Base-by-base conservation (phyloP, 306 rosid genomes). In the Cucurbita maxima region DNA sequence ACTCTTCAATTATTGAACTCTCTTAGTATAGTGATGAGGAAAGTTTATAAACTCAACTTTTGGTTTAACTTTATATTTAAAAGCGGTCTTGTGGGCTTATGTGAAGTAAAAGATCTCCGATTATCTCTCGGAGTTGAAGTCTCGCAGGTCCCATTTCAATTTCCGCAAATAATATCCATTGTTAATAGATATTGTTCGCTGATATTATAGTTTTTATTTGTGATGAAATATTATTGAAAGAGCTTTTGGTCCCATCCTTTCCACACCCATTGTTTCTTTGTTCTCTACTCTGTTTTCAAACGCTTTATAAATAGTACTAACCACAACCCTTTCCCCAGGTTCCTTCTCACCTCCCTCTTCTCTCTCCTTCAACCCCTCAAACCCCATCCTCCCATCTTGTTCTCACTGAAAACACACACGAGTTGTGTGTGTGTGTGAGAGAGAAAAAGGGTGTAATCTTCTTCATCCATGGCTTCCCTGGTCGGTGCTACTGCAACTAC, bases 251-350 rank as follows among this genome's bases (percentile, higher is more conserved):
- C 60, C 74, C 84, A 25, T 50, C 75, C 34, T 30, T 30, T 14
- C 34, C 40, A 48, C 59, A 34, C 16, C 59, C 45, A 62, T 50
- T 20, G 30, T 5, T 38, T 43, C 57, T 47, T 6, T 47, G 3
- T 12, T 53, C 25, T 56, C 7, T 45, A 36, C 40, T 11, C 40
- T 72, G 53, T 72, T 79, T 59, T 55, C 60, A 79, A 54, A 64
- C 77, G 76, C 86, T 79, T 71, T 90, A 87, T 92, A 90, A 86
- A 90, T 88, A 83, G 74, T 44, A 51, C 76, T 44, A 51, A 15
- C 72, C 62, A 72, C n/a, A 72, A 13, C 61, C 76, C 69, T 4
- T 19, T 8, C 3, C 8, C 2, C 4, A 14, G 62, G 51, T 80
- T 40, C 54, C 56, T 40, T 41, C 47, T 77, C 84, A 53, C 52